phyloP scores from a whole-genome alignment of 2,329 filamentous ascomycete genomes.

The Fusarium bactridioides region DNA sequence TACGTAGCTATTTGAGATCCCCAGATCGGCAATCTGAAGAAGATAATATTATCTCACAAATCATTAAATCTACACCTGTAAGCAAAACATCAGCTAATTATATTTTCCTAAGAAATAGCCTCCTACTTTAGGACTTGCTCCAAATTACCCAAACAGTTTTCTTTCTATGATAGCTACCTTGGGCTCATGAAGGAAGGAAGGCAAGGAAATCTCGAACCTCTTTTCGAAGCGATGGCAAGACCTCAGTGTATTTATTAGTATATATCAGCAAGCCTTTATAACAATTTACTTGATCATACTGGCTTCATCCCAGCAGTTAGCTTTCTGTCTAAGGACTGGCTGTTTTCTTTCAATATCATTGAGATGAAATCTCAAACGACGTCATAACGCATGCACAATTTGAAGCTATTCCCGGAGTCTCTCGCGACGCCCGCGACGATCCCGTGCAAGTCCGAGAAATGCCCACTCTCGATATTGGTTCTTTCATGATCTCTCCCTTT shows the following conservation, averaged over 20 bases:
- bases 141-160: too few relatives aligned
- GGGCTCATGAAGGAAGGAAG: too few relatives aligned
- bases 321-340: background rate
- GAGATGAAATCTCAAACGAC: background rate
- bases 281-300: rapidly evolving
- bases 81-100: too few relatives aligned
- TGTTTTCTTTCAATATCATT: too few relatives aligned
- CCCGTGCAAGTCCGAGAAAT: background rate
- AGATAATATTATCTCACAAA: rapidly evolving
- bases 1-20: background rate
- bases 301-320: rapidly evolving
- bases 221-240: too few relatives aligned
- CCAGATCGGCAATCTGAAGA: rapidly evolving
- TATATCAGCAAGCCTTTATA: too few relatives aligned
- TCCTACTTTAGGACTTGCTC: too few relatives aligned
- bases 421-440: background rate
- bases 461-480: rapidly evolving
- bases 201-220: too few relatives aligned
- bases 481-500: background rate
- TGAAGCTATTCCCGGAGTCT: background rate
- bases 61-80: too few relatives aligned
- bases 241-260: too few relatives aligned
- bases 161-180: too few relatives aligned
- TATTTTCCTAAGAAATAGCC: too few relatives aligned
- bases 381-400: background rate